phyloP scores from a whole-genome alignment of 257 asterid genomes.

The Vinca minor region DNA sequence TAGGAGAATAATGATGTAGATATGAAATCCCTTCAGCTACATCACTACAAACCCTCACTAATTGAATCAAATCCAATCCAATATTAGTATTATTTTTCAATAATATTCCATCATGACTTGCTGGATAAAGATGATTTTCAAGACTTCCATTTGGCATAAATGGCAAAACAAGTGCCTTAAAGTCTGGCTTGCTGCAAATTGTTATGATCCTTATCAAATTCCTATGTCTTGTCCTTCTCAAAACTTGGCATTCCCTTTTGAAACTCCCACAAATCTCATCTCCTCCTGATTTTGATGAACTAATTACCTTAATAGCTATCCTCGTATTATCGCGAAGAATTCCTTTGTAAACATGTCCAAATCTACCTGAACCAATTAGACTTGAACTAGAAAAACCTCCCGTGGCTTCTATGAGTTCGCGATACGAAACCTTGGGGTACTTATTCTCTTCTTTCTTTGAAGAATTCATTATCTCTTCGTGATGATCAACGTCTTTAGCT shows the following conservation, averaged over 20 bases:
- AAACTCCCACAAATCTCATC: slow-evolving; percentile 42
- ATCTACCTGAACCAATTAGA: slow-evolving; percentile 61
- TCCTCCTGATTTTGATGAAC: slow-evolving; percentile 5
- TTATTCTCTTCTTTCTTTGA: slow-evolving; percentile 41
- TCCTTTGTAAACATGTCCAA: slow-evolving; percentile 72
- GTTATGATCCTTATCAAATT: slow-evolving; percentile 66
- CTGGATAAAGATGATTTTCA: slow-evolving; percentile 54
- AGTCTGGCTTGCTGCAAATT: slow-evolving; percentile 62
- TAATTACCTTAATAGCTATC: slow-evolving; percentile 63
- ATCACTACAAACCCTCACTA: slow-evolving; percentile 59
- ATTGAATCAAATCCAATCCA: slow-evolving; percentile 34
- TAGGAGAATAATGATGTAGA: slow-evolving; percentile 65
- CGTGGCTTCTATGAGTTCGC: slow-evolving; percentile 63
- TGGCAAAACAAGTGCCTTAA: slow-evolving; percentile 81
- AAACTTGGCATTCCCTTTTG: slow-evolving; percentile 69
- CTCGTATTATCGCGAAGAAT: slow-evolving; percentile 44
- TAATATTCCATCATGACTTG: too few relatives aligned
- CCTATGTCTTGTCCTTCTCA: slow-evolving; percentile 59
- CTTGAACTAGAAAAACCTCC: slow-evolving; percentile 48
- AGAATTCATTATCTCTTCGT: too few relatives aligned
- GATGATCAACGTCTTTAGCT: slow-evolving; percentile 18
- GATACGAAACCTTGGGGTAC: slow-evolving; percentile 55
- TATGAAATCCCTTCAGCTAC: slow-evolving; percentile 77
- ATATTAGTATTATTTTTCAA: slow-evolving; percentile 3
- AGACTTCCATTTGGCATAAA: slow-evolving; percentile 75